Conservation (phyloP, 1,139 yeast species). For the Yamadazyma friedrichii region DNA sequence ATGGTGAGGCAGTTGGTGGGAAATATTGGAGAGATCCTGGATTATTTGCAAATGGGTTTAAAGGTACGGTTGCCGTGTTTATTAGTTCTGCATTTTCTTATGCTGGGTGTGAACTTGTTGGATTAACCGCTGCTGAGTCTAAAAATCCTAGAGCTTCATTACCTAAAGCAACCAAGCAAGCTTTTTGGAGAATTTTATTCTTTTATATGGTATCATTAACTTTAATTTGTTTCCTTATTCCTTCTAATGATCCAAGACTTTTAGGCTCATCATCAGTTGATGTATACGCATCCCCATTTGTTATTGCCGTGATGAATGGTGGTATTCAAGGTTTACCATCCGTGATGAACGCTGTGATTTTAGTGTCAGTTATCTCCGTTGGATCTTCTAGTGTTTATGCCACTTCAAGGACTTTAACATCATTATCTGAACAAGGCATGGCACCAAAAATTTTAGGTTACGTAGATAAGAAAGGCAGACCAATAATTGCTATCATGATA, state of each 20-base stretch:
- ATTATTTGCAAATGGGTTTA: conserved; percentile 42
- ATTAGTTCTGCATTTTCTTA: conserved; percentile 45
- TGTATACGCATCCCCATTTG: conserved; percentile 25
- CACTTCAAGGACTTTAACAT: conserved; percentile 40
- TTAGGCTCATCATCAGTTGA: conserved; percentile 28
- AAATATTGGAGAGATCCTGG: conserved; percentile 42
- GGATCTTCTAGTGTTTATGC: conserved; percentile 48
- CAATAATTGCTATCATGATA: conserved; percentile 38
- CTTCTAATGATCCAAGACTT: conserved; percentile 31
- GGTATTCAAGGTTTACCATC: conserved; percentile 48
- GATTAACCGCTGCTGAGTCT: conserved; percentile 43
- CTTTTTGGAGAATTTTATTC: conserved; percentile 44
- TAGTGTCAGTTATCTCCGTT: conserved; percentile 42
- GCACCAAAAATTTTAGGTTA: conserved; percentile 40
- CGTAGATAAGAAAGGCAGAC: conserved; percentile 43
- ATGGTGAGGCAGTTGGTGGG: conserved; percentile 37
- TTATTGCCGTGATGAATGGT: conserved; percentile 49
- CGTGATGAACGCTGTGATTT: conserved; percentile 44
- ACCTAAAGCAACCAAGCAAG: conserved; percentile 45
- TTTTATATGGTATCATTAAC: conserved; percentile 40
- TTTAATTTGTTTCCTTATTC: conserved; percentile 38
- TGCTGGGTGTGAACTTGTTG: conserved; percentile 44
- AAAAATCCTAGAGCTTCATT: conserved; percentile 36
- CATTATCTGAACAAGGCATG: conserved; percentile 44
- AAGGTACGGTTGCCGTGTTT: conserved; percentile 40